These are phyloP conservation scores for Saraca asoca DNA, from an alignment of 331 rosid genomes.

Conservation along the genomic window DNA sequence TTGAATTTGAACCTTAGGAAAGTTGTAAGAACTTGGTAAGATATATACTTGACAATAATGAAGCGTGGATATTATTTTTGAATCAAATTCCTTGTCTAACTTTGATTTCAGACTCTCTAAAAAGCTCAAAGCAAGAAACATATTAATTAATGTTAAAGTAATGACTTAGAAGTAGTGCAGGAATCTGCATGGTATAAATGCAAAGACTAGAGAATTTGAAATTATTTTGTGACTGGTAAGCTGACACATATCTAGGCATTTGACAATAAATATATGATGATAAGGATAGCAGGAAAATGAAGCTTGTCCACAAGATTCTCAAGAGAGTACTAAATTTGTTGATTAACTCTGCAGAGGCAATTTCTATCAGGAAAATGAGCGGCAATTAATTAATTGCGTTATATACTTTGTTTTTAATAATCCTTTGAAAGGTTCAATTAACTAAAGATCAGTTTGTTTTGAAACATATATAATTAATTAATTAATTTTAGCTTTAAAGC, in stretches of 20 bases:
- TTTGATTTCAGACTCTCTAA: neutral
- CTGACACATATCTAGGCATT: slow-evolving; percentile 39
- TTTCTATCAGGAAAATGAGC: slow-evolving; percentile 20
- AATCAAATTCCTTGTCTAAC: neutral
- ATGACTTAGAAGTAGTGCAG: neutral
- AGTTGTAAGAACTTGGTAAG: too few species aligned
- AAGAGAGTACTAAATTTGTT: too few species aligned
- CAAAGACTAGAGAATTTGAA: neutral
- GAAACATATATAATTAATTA: too few species aligned
- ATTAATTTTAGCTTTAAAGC: too few species aligned
- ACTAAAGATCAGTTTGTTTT: too few species aligned
- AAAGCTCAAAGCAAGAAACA: neutral
- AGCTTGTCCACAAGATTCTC: slow-evolving; percentile 46
- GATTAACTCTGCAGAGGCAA: neutral
- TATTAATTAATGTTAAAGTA: neutral
- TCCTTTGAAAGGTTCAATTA: neutral
- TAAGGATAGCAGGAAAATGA: slow-evolving; percentile 44
- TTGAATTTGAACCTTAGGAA: too few species aligned
- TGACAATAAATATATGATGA: slow-evolving; percentile 29
- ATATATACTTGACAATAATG: too few species aligned
- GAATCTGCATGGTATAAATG: neutral
- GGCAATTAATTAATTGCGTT: too few species aligned
- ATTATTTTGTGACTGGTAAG: slow-evolving; percentile 46
- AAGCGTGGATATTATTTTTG: too few species aligned
- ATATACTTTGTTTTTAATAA: neutral